A percentile compares a stretch with the other conserved stretches of the same genome.
Evolutionary conservation across 176 grass and related monocot genomes (phyloP).

Genomic region (Olyra latifolia): DNA sequence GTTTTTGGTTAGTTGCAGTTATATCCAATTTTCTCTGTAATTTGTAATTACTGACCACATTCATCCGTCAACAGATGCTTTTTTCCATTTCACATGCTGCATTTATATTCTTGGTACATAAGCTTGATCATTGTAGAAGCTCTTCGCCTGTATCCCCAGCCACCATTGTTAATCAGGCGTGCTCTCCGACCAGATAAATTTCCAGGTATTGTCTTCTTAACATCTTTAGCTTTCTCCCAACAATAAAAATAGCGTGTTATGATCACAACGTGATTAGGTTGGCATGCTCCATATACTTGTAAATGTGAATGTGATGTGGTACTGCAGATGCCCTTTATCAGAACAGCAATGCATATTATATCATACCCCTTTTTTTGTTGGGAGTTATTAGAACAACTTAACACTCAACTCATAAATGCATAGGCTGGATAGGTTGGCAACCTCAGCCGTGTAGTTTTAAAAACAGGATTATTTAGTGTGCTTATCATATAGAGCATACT

Average conservation of each 20-base stretch:
- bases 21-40: background rate
- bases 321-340: background rate
- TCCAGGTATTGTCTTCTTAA: constrained; percentile 57
- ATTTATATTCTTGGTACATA: constrained; percentile 65
- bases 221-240: background rate
- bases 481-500: background rate
- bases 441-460: background rate
- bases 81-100: constrained; percentile 18
- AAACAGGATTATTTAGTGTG: background rate
- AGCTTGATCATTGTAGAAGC: constrained; percentile 83
- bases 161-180: constrained; percentile 91
- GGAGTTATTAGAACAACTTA: too few species aligned
- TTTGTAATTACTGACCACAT: constrained; percentile 14
- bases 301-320: background rate
- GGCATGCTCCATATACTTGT: background rate
- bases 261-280: background rate
- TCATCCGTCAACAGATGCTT: background rate
- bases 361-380: background rate
- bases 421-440: background rate
- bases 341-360: background rate
- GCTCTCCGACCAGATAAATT: constrained; percentile 82
- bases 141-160: constrained; percentile 93
- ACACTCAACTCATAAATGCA: too few species aligned
- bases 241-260: too few species aligned
- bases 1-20: too few species aligned